Base-by-base conservation (phyloP, 306 rosid genomes). In the Amphicarpaea edgeworthii region DNA sequence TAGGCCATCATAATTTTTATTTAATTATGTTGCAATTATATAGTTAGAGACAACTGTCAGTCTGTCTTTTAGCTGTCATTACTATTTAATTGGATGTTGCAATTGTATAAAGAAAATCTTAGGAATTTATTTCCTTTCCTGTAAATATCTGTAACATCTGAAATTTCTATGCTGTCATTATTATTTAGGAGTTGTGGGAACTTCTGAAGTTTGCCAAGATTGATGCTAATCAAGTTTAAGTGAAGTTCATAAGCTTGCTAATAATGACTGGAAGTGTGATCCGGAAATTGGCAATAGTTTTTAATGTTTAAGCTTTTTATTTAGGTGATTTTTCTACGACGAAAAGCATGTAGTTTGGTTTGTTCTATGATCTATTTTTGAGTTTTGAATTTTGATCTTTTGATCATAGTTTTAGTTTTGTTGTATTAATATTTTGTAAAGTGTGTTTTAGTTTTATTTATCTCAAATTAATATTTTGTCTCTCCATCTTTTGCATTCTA, bases 401-500 rank as follows among this genome's bases (percentile, higher is more conserved):
- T n/a, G n/a, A n/a, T n/a, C n/a, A n/a, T n/a, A n/a, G n/a, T n/a
- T n/a, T n/a, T n/a, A n/a, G n/a, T n/a, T n/a, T n/a, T n/a, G n/a
- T n/a, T n/a, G n/a, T n/a, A n/a, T n/a, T n/a, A n/a, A n/a, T n/a
- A n/a, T n/a, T n/a, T n/a, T n/a, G n/a, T n/a, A n/a, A n/a, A n/a
- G n/a, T n/a, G 11, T 58, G n/a, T n/a, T n/a, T n/a, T n/a, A n/a
- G n/a, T n/a, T n/a, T n/a, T n/a, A n/a, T n/a, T n/a, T 32, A 37
- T 40, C 72, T 65, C 68, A n/a, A n/a, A n/a, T n/a, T n/a, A n/a
- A n/a, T n/a, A n/a, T n/a, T n/a, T n/a, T n/a, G n/a, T n/a, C n/a
- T n/a, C 8, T 58, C 47, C 58, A 21, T 80, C 28, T 41, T 76
- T 77, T 86, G 79, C 55, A 49, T 47, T 84, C 42, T 68, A 93